phyloP scores from a whole-genome alignment of 805 yeast genomes.

The Starmerella potacharoeniae region DNA sequence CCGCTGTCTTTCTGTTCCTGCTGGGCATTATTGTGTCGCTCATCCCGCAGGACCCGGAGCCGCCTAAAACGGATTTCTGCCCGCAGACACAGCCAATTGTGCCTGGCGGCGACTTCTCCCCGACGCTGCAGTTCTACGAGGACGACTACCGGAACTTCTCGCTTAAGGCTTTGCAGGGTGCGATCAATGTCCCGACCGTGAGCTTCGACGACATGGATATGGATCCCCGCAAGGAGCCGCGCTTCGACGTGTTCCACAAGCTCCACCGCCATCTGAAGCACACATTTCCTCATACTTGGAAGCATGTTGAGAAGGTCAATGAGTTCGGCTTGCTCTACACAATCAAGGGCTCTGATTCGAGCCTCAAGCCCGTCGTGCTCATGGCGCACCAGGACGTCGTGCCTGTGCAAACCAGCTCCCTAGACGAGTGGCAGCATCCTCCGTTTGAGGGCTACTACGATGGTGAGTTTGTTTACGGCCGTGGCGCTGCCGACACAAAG shows the following conservation, averaged over 20 bases:
- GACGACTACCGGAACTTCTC: conserved; percentile 15
- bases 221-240: conserved; percentile 39
- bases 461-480: conserved; percentile 56
- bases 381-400: conserved; percentile 78
- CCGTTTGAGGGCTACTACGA: conserved; percentile 63
- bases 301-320: conserved; percentile 44
- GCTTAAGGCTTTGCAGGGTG: conserved; percentile 30
- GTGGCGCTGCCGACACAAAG: conserved; percentile 74
- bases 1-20: conserved; percentile 13
- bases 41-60: conserved; percentile 16
- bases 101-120: conserved; percentile 4
- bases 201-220: conserved; percentile 41
- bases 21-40: conserved; percentile 16
- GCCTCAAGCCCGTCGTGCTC: conserved; percentile 54
- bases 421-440: conserved; percentile 50
- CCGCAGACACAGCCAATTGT: conserved; percentile 13
- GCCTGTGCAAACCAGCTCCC: conserved; percentile 51
- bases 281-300: conserved; percentile 43
- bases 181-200: conserved; percentile 59
- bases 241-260: conserved; percentile 36
- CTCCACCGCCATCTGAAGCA: conserved; percentile 41
- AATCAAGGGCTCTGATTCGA: conserved; percentile 45
- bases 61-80: conserved; percentile 15
- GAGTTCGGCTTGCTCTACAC: conserved; percentile 52
- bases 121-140: conserved; percentile 13